phyloP scores from a whole-genome alignment of 192 early-diverging fungal species.

The Mortierella alpina region DNA sequence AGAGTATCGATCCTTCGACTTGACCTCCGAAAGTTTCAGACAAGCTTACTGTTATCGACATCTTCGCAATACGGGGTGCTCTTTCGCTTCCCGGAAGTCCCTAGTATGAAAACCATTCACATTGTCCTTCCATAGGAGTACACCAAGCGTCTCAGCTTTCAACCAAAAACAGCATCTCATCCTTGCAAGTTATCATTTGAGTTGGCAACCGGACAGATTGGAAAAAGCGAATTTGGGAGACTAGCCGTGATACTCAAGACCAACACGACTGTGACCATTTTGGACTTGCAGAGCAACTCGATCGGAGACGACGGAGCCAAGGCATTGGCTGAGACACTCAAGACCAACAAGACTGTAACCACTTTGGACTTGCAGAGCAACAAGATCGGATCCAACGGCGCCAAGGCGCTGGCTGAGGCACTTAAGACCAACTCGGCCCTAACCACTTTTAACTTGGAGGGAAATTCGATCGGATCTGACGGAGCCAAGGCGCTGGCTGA shows the following conservation, averaged over 20 bases:
- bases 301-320: too few relatives aligned
- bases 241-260: slow-evolving; percentile 9
- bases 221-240: neutral
- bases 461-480: too few relatives aligned
- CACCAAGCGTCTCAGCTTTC: too few relatives aligned
- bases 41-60: neutral
- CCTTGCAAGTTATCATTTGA: slow-evolving; percentile 5
- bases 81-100: neutral
- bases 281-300: neutral
- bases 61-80: neutral
- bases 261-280: slow-evolving; percentile 8
- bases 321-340: too few relatives aligned
- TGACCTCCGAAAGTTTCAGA: slow-evolving; percentile 5
- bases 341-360: too few relatives aligned
- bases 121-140: neutral
- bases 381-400: neutral
- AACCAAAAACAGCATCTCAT: neutral
- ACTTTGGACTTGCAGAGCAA: neutral
- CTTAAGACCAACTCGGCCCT: too few relatives aligned
- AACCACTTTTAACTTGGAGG: too few relatives aligned
- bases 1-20: slow-evolving; percentile 21
- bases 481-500: neutral
- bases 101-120: neutral
- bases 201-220: neutral
- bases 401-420: too few relatives aligned